phyloP scores from a whole-genome alignment of 257 asterid genomes.

The Gentiana dahurica region DNA sequence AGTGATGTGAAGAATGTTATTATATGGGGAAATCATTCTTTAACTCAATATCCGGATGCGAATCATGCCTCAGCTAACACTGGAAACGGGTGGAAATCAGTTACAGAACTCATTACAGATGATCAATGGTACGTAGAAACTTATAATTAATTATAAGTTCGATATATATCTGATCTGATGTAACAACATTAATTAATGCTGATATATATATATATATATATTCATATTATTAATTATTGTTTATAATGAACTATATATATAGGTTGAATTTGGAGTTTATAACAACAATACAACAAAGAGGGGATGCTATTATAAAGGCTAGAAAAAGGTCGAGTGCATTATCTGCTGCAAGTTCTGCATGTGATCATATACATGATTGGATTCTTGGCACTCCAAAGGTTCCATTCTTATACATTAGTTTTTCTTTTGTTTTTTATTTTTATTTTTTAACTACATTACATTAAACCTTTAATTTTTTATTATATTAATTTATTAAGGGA shows the following conservation, averaged over 20 bases:
- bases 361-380: slow-evolving; percentile 86
- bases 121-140: slow-evolving; percentile 39
- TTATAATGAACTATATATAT: background rate
- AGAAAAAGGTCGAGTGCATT: slow-evolving; percentile 71
- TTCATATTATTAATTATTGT: background rate
- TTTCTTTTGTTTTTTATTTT: no score
- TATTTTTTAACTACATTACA: no score
- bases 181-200: no score
- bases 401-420: background rate
- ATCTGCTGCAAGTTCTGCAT: slow-evolving; percentile 81
- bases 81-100: slow-evolving; percentile 26
- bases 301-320: slow-evolving; percentile 62
- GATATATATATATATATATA: no score
- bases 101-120: slow-evolving; percentile 36
- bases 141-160: background rate
- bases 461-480: slow-evolving; percentile 1
- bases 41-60: slow-evolving; percentile 80
- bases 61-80: slow-evolving; percentile 51
- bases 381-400: slow-evolving; percentile 84
- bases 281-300: slow-evolving; percentile 53
- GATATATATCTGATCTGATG: no score
- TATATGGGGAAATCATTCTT: slow-evolving; percentile 91
- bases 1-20: slow-evolving; percentile 61
- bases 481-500: slow-evolving; percentile 27
- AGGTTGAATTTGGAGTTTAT: slow-evolving; percentile 63